Conservation (phyloP, 257 asterid species). For the Solanum bukasovii region DNA sequence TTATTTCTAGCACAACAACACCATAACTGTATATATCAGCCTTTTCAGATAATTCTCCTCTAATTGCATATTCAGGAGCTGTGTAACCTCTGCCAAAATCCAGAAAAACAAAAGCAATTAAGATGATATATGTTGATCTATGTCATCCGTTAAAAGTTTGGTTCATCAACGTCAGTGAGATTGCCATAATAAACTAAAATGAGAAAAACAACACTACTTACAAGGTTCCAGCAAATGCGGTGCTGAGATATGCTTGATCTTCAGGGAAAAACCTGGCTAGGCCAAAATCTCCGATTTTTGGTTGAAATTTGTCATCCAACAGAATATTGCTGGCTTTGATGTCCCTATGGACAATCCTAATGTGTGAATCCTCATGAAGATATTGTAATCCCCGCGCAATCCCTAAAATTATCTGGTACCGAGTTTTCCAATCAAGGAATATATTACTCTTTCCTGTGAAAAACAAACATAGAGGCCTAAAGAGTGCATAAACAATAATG, state of each 20-base stretch:
- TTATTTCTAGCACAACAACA: conserved; percentile 58
- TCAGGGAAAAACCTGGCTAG: conserved; percentile 83
- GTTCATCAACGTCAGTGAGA: neutral
- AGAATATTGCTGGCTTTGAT: conserved; percentile 83
- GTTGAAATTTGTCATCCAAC: conserved; percentile 63
- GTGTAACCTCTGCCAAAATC: conserved; percentile 53
- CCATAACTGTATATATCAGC: conserved; percentile 79
- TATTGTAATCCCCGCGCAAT: conserved; percentile 76
- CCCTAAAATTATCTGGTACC: conserved; percentile 68
- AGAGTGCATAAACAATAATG: neutral
- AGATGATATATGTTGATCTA: neutral
- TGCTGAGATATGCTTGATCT: conserved; percentile 87
- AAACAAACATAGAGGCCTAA: neutral
- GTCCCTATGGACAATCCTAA: conserved; percentile 73
- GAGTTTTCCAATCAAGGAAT: conserved; percentile 51
- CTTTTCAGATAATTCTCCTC: conserved; percentile 72
- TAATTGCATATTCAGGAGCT: conserved; percentile 68
- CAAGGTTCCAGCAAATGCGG: conserved; percentile 82
- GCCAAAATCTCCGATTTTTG: conserved; percentile 80
- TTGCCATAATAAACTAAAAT: neutral
- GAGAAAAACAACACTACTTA: conserved; percentile 15
- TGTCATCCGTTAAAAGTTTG: neutral
- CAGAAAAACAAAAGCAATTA: neutral
- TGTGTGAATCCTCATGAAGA: conserved; percentile 74
- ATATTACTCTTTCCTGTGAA: conserved; percentile 42